Base-by-base conservation (phyloP, 1,284 basidiomycete species). In the Cryptococcus sp. region DNA sequence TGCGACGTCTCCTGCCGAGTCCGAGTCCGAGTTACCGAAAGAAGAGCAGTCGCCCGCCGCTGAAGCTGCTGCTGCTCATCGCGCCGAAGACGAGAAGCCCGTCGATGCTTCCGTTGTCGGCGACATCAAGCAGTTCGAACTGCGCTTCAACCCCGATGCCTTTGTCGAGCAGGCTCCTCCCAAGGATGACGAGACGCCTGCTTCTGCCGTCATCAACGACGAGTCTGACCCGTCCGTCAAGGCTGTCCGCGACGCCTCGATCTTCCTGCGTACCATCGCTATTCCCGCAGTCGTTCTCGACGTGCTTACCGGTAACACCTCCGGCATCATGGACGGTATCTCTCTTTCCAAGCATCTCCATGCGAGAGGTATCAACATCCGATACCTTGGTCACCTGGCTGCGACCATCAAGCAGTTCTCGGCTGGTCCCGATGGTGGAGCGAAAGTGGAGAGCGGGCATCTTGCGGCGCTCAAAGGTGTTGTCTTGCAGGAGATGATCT, bases 111-210 rank as follows among this genome's bases (percentile, higher is more conserved):
- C 61, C 6, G 50, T 62, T 39, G 53, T 64, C 20, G 59, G 65
- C 15, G 58, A 65, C 31, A 64, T 76, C 57, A 74, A 73, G 67
- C 77, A 70, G 66, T 84, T 84, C 70, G 75, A 80, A 61, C 77
- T 85, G 38, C 68, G 75, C 51, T 84, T 84, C 80, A 84, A 85
- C 75, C 81, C 83, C 4, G 84, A 85, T 67, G 84, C 84, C 16
- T 85, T 84, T 60, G 82, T 84, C 57, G 81, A 82, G 63, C 73
- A 72, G 39, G 72, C 75, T 62, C 76, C 68, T 10, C 20, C 64
- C 19, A 68, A 71, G 44, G 64, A 65, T 16, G 54, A 52, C 22
- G 62, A 67, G 3, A 54, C 50, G 13, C 59, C 60, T 11, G 49
- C 56, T 27, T 47, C 59, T 25, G 54, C 49, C 22, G 46, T 64